Evolutionary conservation across 2,329 filamentous ascomycete species (phyloP), one percentile per base, ranked within the genome.

Genomic region (Neocatenulostroma microsporum): DNA sequence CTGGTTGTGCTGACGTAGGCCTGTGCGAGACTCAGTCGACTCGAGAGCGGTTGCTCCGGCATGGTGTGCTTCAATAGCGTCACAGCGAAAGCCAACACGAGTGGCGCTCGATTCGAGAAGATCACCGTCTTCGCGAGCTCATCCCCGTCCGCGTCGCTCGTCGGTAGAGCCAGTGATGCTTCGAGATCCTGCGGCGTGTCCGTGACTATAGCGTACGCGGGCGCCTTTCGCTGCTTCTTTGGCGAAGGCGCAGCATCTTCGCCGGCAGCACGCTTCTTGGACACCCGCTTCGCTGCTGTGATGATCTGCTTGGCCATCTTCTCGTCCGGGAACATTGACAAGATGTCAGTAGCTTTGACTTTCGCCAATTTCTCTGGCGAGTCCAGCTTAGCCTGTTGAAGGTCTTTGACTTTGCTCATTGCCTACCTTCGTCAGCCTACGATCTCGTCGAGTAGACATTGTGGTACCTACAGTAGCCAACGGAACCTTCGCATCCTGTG

Each of bases 31-130:
- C 85, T 93, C 14, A 94, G 64, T 30, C 84, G 71, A 55, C 84
- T 89, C n/a, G 84, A 91, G 3, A 80, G 69, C 3, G 86, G 86
- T 56, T 94, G 87, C 47, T 84, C 80, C 0, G 86, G 83, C 80
- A 88, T 89, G 0, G 84, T 93, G 54, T 82, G 79, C 30, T 82
- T 80, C 30, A 93, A 57, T 32, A 89, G 56, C 41, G 78, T 74
- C 11, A 86, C 74, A 1, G 82, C 78, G 59, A 93, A 93, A 0
- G 85, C 85, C 4, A 94, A 69, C 2, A 94, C 78, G 2, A 94
- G 64, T 1, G 87, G 86, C 2, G 87, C 86, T 25, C 87, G 72
- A 52, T 94, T 93, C 0, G 84, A 91, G 43, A 79, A 65, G 2
- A 94, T 49, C 0, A 67, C 64, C 1, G 74, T 74, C 2, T 63